A percentile compares a stretch with the other conserved stretches of the same genome.
Evolutionary conservation across 2,329 filamentous ascomycete genomes (phyloP).

Genomic region (Xylaria multiplex): DNA sequence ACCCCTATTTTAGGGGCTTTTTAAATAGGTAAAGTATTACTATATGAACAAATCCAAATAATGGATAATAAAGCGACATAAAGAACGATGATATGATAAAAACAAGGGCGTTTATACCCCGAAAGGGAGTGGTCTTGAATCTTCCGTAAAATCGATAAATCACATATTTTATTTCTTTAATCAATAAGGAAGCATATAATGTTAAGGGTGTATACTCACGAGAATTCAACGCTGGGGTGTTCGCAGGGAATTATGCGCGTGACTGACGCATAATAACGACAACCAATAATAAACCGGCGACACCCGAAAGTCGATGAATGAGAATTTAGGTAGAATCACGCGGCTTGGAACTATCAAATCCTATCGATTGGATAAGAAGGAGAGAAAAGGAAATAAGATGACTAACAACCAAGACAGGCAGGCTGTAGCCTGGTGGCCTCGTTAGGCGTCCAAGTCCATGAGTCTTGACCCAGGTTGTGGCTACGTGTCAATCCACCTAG

Average conservation of each 20-base stretch:
- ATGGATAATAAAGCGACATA: no score
- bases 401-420: neutral
- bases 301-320: neutral
- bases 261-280: neutral
- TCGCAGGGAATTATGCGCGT: no score
- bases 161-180: no score
- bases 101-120: no score
- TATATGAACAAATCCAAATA: no score
- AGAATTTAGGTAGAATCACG: neutral
- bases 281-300: neutral
- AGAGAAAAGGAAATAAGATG: neutral
- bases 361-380: neutral
- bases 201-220: no score
- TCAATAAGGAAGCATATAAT: neutral
- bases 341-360: neutral
- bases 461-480: neutral
- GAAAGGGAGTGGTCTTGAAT: no score
- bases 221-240: neutral
- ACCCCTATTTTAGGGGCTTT: no score
- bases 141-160: no score
- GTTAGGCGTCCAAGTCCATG: neutral
- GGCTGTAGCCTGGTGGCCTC: conserved; percentile 16
- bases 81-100: no score
- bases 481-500: conserved; percentile 10
- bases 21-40: no score